These are phyloP conservation scores for Danielia oregonensis DNA, from an alignment of 805 yeast genomes.

Conservation along the genomic window DNA sequence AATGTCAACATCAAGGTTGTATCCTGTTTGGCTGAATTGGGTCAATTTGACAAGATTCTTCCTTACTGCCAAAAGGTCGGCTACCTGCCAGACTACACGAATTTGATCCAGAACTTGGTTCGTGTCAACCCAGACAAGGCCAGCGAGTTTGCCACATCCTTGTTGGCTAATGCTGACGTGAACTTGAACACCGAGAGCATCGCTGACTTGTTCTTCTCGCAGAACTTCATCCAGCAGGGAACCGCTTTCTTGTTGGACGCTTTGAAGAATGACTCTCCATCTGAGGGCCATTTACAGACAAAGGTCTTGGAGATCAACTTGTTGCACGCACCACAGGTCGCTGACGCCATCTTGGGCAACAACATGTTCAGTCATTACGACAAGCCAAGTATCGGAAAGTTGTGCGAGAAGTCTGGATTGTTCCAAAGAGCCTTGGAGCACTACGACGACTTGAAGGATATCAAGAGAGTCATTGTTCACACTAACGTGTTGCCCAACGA, in stretches of 20 bases:
- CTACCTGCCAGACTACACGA: constrained; percentile 85
- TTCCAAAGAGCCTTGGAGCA: constrained; percentile 95
- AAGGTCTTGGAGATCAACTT: constrained; percentile 88
- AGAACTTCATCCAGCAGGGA: constrained; percentile 94
- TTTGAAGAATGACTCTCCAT: constrained; percentile 86
- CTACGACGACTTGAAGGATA: constrained; percentile 90
- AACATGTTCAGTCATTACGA: constrained; percentile 95
- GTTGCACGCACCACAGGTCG: constrained; percentile 97
- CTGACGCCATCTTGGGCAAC: constrained; percentile 96
- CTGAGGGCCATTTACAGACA: constrained; percentile 95
- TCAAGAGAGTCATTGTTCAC: constrained; percentile 90
- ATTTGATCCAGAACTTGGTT: constrained; percentile 83
- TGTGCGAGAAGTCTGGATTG: constrained; percentile 95
- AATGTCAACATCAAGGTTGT: constrained; percentile 85
- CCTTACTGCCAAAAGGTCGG: constrained; percentile 90
- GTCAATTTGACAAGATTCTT: constrained; percentile 91
- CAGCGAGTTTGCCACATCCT: constrained; percentile 90
- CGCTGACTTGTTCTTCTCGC: constrained; percentile 92
- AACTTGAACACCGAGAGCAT: constrained; percentile 77
- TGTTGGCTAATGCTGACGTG: constrained; percentile 59
- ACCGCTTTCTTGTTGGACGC: constrained; percentile 96
- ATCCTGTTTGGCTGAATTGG: constrained; percentile 86
- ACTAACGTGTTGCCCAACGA: constrained; percentile 82
- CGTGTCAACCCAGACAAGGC: constrained; percentile 97
- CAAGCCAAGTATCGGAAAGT: constrained; percentile 83